Percentiles rank a stretch among this genome's conserved stretches.
phyloP scores from a whole-genome alignment of 2,329 filamentous ascomycete genomes.

The Didymella arachidicola region DNA sequence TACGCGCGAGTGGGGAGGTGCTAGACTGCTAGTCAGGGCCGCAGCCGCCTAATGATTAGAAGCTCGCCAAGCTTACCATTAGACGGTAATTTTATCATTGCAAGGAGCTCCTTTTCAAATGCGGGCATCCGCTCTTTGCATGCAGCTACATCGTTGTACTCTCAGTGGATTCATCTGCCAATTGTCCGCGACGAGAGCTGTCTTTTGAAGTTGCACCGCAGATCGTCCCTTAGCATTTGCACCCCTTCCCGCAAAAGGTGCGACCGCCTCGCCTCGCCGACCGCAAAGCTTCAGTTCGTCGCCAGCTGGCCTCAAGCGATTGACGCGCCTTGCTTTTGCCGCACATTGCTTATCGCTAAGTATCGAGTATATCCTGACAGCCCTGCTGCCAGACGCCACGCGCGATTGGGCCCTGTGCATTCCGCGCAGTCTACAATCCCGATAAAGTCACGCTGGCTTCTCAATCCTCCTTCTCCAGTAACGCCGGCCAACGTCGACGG shows the following conservation, averaged over 20 bases:
- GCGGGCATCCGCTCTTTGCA: constrained; percentile 21
- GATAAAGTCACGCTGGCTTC: constrained; percentile 51
- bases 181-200: constrained; percentile 22
- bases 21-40: constrained; percentile 21
- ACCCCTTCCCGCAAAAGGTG: constrained; percentile 26
- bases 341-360: constrained; percentile 24
- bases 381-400: constrained; percentile 24
- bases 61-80: constrained; percentile 26
- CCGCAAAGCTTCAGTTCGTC: constrained; percentile 27
- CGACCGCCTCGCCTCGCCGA: constrained; percentile 32
- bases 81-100: constrained; percentile 31
- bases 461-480: constrained; percentile 47
- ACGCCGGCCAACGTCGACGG: constrained; percentile 51
- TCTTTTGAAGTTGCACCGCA: constrained; percentile 33
- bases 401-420: constrained; percentile 25
- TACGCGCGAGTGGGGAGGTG: constrained; percentile 11
- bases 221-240: constrained; percentile 24
- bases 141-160: constrained; percentile 20
- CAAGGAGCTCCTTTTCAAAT: constrained; percentile 35
- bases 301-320: constrained; percentile 40
- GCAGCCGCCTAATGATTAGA: constrained; percentile 25
- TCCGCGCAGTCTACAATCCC: constrained; percentile 35
- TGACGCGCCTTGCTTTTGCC: constrained; percentile 28
- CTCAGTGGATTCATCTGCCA: constrained; percentile 19
- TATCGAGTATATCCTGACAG: constrained; percentile 10